Base-by-base conservation (phyloP, 148 eudicot genomes). In the Rhododendron ferrugineum region DNA sequence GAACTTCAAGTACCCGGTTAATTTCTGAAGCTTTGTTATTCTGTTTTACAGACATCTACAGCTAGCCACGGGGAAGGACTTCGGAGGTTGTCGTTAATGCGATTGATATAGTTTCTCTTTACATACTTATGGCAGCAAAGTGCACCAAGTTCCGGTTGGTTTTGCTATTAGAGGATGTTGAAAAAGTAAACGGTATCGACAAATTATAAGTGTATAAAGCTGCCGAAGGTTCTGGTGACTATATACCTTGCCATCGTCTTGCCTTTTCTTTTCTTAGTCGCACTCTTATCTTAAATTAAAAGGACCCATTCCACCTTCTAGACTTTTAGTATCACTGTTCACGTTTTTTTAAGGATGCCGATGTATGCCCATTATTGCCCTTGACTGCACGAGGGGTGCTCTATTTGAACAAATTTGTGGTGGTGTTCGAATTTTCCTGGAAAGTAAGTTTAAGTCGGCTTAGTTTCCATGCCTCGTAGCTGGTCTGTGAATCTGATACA, bases 1-100 rank as follows among this genome's bases (percentile, higher is more conserved):
- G 84, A 82, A 8, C 30, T 80, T 28, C 26, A 80, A 32, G 64
- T 32, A 16, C 26, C 1, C 2, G 10, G 23, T 15, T 34, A 7
- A 80, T 54, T 42, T 46, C 49, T 66, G 30, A 66, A 56, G 56
- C 56, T 66, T 28, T 66, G 15, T 76, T 78, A 20, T 86, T 73
- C 42, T 74, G 42, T 81, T 54, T 44, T 47, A 80, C 88, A 88
- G 90, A 86, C 70, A 85, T 88, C 15, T 86, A 49, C 50, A 79
- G 60, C 62, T 79, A 49, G 82, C 37, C 34, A n/a, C 3, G 28
- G 80, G 76, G 70, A 79, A 22, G 82, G 76, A 50, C 73, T 37
- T 50, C n/a, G 79, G 32, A 11, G 70, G 80, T 84, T 1, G 4
- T 82, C 3, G 14, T 14, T 23, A 46, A 9, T 54, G 15, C 5